These are phyloP conservation scores for Moricandia arvensis DNA, from an alignment of 345 rosid species.

Conservation along the genomic window DNA sequence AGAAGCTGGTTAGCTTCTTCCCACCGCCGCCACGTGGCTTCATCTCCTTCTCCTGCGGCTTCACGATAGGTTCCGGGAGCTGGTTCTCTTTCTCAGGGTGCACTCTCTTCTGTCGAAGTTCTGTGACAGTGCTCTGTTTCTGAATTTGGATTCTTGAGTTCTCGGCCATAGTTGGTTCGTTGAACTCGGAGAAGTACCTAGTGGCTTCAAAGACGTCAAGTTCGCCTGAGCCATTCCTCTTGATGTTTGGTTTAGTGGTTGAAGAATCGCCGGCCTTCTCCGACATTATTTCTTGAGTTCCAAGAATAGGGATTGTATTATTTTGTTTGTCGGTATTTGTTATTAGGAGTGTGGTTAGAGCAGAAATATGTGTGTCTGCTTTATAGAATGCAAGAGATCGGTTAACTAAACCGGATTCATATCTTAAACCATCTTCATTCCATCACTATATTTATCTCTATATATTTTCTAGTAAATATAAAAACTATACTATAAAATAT, in stretches of 20 bases:
- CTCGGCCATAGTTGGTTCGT: conserved; percentile 34
- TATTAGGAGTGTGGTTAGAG: conserved; percentile 20
- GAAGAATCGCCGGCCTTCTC: conserved; percentile 11
- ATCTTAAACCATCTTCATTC: no score
- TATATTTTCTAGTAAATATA: no score
- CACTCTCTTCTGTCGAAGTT: conserved; percentile 45
- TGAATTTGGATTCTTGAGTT: conserved; percentile 27
- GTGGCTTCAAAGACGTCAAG: conserved; percentile 94
- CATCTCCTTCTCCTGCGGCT: conserved; percentile 36
- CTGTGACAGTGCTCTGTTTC: conserved; percentile 35
- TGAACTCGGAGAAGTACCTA: conserved; percentile 68
- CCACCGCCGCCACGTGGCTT: conserved; percentile 54
- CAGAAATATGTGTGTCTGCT: conserved; percentile 16
- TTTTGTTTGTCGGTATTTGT: not conserved
- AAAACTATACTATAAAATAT: no score
- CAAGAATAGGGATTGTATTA: not conserved
- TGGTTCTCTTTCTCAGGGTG: conserved; percentile 46
- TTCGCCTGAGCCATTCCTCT: conserved; percentile 71
- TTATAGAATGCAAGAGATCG: conserved; percentile 15
- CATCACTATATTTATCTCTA: no score
- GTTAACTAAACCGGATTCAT: conserved; percentile 12
- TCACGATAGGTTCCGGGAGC: conserved; percentile 41
- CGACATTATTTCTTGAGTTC: conserved; percentile 28
- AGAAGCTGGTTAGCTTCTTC: conserved; percentile 66
- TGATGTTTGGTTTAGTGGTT: conserved; percentile 41